Evolutionary conservation across 352 stramenopile genomes (phyloP), one percentile per base, ranked within the genome.

Genomic region (Globisporangium alternatum): DNA sequence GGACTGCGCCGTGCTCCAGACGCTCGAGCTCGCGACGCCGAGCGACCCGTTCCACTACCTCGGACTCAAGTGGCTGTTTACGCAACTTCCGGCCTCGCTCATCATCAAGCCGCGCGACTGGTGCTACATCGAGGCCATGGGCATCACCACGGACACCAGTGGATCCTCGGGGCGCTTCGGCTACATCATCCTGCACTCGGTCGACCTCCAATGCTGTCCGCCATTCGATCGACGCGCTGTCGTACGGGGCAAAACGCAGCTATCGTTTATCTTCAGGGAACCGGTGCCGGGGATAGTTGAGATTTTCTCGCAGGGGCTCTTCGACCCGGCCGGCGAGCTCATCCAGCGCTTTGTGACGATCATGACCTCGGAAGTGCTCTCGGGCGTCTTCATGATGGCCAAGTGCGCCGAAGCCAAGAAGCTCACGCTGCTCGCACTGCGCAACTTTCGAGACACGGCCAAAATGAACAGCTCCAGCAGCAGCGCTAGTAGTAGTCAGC

Each of bases 381-480:
- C 54, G 2, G 63, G 57, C 0, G 39, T 79, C 5, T 45, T 58
- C 30, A 57, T 28, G 31, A 58, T 45, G 52, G 57, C 79, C 28
- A 69, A 70, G 22, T 71, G 65, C 17, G 77, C 79, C 8, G 69
- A 85, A 35, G 78, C 76, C 45, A 87, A 87, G 68, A 85, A 84
- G 69, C 35, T 86, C 22, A 67, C 71, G 12, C 70, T 86, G 71
- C 5, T 71, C 69, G 60, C 76, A 67, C n/a, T 74, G 66, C 44
- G 66, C 67, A 0, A 78, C 70, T 17, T 67, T 70, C 76, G 67
- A 30, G 67, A 69, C 37, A 68, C 64, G 0, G 71, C 74, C 9
- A 68, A 45, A 19, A 30, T 58, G 44, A 48, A 17, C 4, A 39
- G 25, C 28, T 33, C 17, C 22, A 51, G 35, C 33, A 37, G 2